These are phyloP conservation scores for Malus asiatica DNA, from an alignment of 306 rosid genomes.

Conservation along the genomic window DNA sequence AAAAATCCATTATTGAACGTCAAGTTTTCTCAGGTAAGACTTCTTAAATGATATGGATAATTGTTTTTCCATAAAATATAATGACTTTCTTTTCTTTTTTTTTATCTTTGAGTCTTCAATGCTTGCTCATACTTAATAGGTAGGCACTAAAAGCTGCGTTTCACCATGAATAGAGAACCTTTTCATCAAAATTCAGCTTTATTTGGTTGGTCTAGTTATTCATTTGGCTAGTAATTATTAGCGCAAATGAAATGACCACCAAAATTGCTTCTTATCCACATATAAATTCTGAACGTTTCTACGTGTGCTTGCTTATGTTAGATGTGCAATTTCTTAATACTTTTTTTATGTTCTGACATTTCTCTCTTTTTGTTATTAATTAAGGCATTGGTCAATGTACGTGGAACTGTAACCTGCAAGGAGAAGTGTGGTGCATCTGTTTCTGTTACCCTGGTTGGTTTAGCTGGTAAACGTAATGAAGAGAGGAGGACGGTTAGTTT, in stretches of 20 bases:
- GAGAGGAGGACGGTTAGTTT: conserved; percentile 54
- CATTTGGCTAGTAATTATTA: background rate
- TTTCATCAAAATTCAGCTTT: background rate
- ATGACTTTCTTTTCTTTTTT: background rate
- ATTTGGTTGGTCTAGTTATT: background rate
- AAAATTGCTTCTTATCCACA: background rate
- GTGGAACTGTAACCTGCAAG: conserved; percentile 71
- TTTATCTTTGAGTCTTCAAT: background rate
- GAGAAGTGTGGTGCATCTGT: conserved; percentile 77
- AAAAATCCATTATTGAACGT: conserved; percentile 68
- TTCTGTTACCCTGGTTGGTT: conserved; percentile 58
- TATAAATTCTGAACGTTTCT: background rate
- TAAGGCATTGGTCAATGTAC: conserved; percentile 84
- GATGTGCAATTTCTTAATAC: background rate
- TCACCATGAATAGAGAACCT: background rate
- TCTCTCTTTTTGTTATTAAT: conserved; percentile 9
- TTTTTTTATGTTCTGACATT: conserved; percentile 4
- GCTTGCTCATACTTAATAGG: background rate
- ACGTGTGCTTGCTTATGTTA: background rate
- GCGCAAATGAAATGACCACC: background rate
- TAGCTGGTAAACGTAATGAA: conserved; percentile 39
- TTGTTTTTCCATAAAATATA: background rate
- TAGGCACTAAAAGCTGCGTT: background rate
- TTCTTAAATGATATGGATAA: background rate
- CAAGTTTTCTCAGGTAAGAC: conserved; percentile 79